Percentiles rank a stretch among this genome's conserved stretches.
phyloP scores from a whole-genome alignment of 2,329 filamentous ascomycete genomes.

The Aspergillus sp. region DNA sequence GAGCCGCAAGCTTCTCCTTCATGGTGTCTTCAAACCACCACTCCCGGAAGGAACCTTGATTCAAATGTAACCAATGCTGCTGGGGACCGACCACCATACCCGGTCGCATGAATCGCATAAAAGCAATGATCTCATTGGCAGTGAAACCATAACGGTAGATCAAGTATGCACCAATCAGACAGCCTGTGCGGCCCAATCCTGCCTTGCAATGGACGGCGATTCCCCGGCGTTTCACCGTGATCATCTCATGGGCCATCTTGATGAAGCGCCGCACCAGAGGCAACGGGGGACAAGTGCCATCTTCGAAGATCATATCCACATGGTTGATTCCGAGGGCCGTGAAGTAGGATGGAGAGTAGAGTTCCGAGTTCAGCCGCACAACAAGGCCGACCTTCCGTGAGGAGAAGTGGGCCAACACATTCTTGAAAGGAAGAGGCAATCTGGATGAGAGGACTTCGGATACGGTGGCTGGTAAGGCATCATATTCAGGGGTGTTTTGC shows the following conservation, averaged over 20 bases:
- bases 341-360: conserved; percentile 97
- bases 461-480: conserved; percentile 72
- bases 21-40: conserved; percentile 85
- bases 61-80: conserved; percentile 97
- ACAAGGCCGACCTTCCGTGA: conserved; percentile 88
- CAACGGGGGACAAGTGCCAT: conserved; percentile 90
- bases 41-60: conserved; percentile 95
- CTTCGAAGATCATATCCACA: conserved; percentile 99
- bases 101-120: conserved; percentile 98
- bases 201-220: conserved; percentile 99
- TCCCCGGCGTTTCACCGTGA: conserved; percentile 83
- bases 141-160: conserved; percentile 98
- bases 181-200: conserved; percentile 90
- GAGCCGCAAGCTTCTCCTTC: conserved; percentile 80
- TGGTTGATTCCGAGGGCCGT: conserved; percentile 92
- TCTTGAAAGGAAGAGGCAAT: conserved; percentile 88
- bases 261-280: conserved; percentile 93
- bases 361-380: conserved; percentile 88
- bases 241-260: conserved; percentile 89
- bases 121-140: conserved; percentile 94
- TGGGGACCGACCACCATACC: conserved; percentile 99
- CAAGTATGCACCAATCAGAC: conserved; percentile 93
- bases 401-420: conserved; percentile 85
- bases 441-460: conserved; percentile 68
- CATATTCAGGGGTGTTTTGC: conserved; percentile 70